A percentile compares a stretch with the other conserved stretches of the same genome.
These are phyloP conservation scores for Pelargonium citronellum DNA, from an alignment of 441 rosid genomes.

Conservation along the genomic window DNA sequence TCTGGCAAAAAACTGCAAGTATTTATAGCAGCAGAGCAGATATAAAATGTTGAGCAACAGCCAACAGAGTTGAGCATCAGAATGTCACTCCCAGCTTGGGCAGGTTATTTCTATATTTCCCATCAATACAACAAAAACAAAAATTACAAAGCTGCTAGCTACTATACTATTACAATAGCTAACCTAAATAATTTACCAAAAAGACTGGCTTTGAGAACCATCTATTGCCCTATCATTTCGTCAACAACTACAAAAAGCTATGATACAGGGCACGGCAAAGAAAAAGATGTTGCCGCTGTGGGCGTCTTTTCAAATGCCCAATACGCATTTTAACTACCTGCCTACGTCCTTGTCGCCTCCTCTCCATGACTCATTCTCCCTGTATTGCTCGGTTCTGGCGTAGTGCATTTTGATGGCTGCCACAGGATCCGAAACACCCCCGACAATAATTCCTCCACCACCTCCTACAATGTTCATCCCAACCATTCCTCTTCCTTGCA, in stretches of 20 bases:
- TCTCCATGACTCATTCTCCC: slow-evolving; percentile 60
- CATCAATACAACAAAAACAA: too few species aligned
- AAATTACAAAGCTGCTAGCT: too few species aligned
- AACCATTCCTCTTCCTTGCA: slow-evolving; percentile 31
- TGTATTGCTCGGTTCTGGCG: slow-evolving; percentile 38
- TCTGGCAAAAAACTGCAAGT: too few species aligned
- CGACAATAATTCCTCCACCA: slow-evolving; percentile 42
- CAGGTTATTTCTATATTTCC: too few species aligned
- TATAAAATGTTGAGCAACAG: too few species aligned
- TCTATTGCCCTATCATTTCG: slow-evolving; percentile 19
- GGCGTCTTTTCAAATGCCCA: slow-evolving; percentile 23
- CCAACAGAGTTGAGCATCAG: too few species aligned
- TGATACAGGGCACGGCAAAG: slow-evolving; percentile 46
- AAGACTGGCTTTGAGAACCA: too few species aligned
- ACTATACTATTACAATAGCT: too few species aligned
- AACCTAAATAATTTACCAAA: too few species aligned
- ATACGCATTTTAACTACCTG: slow-evolving; percentile 42
- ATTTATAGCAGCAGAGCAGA: too few species aligned
- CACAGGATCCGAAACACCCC: slow-evolving; percentile 57
- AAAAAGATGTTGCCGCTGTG: slow-evolving; percentile 24
- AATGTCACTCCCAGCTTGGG: too few species aligned
- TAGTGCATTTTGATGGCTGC: slow-evolving; percentile 52
- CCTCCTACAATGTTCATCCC: slow-evolving; percentile 46
- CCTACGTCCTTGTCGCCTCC: slow-evolving; percentile 43
- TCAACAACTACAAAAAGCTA: slow-evolving; percentile 43